phyloP scores from a whole-genome alignment of 176 grass and related monocot genomes.

The Eragrostis nindensis region DNA sequence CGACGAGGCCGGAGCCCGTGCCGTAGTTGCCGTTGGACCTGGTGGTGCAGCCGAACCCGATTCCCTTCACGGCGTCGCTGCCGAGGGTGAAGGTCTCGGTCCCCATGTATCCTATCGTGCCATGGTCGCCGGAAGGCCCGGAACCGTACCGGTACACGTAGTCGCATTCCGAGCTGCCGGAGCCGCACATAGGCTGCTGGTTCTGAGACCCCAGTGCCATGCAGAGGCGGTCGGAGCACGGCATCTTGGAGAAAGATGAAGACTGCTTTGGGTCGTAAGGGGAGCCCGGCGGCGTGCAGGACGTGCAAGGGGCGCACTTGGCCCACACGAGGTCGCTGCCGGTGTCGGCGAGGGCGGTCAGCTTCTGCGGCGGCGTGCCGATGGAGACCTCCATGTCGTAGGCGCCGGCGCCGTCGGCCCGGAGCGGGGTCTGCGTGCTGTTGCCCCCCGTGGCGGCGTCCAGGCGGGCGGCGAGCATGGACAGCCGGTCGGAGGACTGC shows the following conservation, averaged over 20 bases:
- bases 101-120: not conserved
- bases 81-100: not conserved
- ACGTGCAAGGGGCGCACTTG: not conserved
- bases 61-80: not conserved
- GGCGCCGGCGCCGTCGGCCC: not conserved
- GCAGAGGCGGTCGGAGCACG: not conserved
- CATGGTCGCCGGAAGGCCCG: not conserved
- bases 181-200: not conserved
- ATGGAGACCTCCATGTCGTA: constrained; percentile 15
- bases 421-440: not conserved
- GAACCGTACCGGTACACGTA: not conserved
- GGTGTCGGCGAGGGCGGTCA: not conserved
- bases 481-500: not conserved
- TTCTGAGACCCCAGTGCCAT: not conserved
- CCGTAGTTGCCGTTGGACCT: not conserved
- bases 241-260: not conserved
- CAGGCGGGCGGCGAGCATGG: not conserved
- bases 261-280: not conserved
- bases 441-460: not conserved
- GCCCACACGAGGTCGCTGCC: constrained; percentile 20
- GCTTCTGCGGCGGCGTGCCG: constrained; percentile 1
- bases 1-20: not conserved
- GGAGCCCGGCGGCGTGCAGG: not conserved
- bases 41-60: constrained; percentile 1
- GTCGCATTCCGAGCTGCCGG: not conserved